phyloP scores from a whole-genome alignment of 1,284 basidiomycete species.

The Ganoderma boninense region DNA sequence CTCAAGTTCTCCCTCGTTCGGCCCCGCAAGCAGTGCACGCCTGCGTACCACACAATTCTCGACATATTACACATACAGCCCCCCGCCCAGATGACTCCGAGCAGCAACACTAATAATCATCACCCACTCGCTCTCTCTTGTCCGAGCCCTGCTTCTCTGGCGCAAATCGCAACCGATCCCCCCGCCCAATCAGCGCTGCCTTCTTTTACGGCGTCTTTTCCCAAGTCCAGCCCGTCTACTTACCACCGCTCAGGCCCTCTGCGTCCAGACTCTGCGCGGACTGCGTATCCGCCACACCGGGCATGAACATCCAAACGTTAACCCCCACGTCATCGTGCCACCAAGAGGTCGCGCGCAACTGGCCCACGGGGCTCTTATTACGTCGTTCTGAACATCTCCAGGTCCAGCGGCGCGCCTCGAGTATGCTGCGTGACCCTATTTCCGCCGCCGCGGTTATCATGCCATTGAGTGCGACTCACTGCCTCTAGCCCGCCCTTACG shows the following conservation, averaged over 20 bases:
- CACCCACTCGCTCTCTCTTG: not conserved
- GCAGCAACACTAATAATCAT: not conserved
- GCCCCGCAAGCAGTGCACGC: not conserved
- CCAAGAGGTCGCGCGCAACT: not conserved
- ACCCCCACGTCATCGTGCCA: not conserved
- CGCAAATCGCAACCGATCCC: constrained; percentile 2
- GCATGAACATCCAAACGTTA: not conserved
- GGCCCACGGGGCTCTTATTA: not conserved
- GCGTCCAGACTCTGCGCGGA: not conserved
- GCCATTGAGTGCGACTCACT: constrained; percentile 6
- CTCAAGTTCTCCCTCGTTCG: not conserved
- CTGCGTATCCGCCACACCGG: not conserved
- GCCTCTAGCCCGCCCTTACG: not conserved
- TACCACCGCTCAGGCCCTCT: not conserved
- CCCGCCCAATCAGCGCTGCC: not conserved
- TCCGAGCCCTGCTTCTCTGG: constrained; percentile 1
- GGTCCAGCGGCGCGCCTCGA: not conserved
- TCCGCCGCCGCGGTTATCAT: constrained; percentile 2
- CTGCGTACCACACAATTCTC: not conserved
- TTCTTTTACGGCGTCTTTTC: constrained; percentile 1
- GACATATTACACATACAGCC: not conserved
- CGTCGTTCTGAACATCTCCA: constrained; percentile 4
- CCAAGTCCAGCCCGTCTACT: not conserved
- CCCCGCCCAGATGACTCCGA: not conserved
- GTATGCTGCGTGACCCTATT: constrained; percentile 10